Evolutionary conservation across 495 filamentous ascomycete genomes (phyloP).

Genomic region (Penicillium silybi): DNA sequence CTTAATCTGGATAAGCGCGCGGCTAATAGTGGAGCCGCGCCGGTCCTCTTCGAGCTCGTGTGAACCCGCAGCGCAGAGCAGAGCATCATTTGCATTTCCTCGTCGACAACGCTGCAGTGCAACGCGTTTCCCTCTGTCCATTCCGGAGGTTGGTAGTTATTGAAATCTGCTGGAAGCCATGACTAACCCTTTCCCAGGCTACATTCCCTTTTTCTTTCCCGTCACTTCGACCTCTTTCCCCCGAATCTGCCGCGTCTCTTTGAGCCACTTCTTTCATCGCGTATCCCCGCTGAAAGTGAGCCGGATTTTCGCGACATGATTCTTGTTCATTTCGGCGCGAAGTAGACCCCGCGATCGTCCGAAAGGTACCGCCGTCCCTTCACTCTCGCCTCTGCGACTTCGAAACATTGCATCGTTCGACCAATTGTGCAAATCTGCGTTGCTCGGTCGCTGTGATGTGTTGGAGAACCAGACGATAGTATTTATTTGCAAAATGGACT

Average conservation of each 20-base stretch:
- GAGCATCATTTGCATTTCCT: conserved; percentile 3
- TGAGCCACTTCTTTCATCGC: neutral
- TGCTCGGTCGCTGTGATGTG: neutral
- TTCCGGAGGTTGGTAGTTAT: neutral
- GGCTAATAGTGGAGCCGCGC: conserved; percentile 11
- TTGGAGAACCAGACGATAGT: neutral
- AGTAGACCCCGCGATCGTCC: neutral
- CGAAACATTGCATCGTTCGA: neutral
- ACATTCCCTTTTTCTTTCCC: neutral
- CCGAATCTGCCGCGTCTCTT: neutral
- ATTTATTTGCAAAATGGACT: conserved; percentile 11
- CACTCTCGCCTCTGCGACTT: neutral
- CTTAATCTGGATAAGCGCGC: conserved; percentile 1
- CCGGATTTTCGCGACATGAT: neutral
- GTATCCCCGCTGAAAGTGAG: neutral
- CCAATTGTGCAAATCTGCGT: neutral
- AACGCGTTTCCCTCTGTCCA: neutral
- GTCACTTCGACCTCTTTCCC: neutral
- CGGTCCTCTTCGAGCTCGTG: conserved; percentile 10
- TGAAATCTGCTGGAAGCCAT: neutral
- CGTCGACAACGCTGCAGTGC: neutral
- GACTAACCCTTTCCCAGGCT: neutral
- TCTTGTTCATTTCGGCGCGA: neutral
- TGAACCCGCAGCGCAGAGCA: conserved; percentile 7
- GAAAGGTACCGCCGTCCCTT: neutral